A percentile compares a stretch with the other conserved stretches of the same genome.
These are phyloP conservation scores for Candolleomyces efflorescens DNA, from an alignment of 768 basidiomycete genomes.

Conservation along the genomic window DNA sequence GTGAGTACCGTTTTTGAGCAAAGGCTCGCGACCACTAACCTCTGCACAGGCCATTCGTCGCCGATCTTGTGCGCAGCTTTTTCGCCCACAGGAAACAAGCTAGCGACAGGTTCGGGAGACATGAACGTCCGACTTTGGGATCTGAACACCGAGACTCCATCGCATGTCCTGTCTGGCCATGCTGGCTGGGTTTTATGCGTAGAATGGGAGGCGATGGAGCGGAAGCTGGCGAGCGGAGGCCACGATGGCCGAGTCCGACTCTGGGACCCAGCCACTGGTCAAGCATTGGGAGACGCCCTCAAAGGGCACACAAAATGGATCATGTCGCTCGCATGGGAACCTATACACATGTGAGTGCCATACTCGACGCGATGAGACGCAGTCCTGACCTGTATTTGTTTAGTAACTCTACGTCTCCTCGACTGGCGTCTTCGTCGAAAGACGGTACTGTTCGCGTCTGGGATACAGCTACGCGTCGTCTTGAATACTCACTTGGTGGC, in stretches of 20 bases:
- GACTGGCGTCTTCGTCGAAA: slow-evolving; percentile 93
- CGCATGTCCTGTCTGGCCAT: slow-evolving; percentile 82
- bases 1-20: slow-evolving; percentile 32
- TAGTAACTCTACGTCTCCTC: slow-evolving; percentile 75
- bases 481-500: slow-evolving; percentile 86
- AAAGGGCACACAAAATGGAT: slow-evolving; percentile 97
- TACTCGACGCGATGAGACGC: neutral
- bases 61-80: slow-evolving; percentile 95
- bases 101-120: slow-evolving; percentile 95
- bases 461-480: slow-evolving; percentile 65
- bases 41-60: slow-evolving; percentile 52
- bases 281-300: slow-evolving; percentile 81
- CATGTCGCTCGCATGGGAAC: slow-evolving; percentile 93
- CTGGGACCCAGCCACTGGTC: slow-evolving; percentile 94
- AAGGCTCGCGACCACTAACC: neutral
- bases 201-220: slow-evolving; percentile 94
- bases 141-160: slow-evolving; percentile 87
- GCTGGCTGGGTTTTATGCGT: slow-evolving; percentile 96
- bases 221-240: slow-evolving; percentile 88
- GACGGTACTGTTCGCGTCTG: slow-evolving; percentile 96
- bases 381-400: slow-evolving; percentile 4
- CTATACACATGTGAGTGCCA: slow-evolving; percentile 75
- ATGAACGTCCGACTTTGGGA: slow-evolving; percentile 93
- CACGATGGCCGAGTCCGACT: slow-evolving; percentile 90
- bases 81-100: slow-evolving; percentile 86